Conservation (phyloP, 192 early-diverging fungal genomes). For the Entomortierella chlamydospora region DNA sequence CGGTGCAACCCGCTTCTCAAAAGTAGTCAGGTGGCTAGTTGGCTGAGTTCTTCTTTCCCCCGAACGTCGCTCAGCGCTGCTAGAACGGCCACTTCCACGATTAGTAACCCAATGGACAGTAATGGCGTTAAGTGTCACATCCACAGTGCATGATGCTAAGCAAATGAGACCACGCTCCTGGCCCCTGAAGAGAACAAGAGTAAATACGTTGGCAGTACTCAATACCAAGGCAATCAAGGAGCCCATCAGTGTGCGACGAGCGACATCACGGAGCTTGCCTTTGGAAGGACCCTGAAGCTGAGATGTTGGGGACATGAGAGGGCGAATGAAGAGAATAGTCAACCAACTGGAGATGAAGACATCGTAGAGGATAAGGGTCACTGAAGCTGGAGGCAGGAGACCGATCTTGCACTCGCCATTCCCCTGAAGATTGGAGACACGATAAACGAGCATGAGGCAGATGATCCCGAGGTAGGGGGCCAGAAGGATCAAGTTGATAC, state of each 20-base stretch:
- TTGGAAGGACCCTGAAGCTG: conserved; percentile 45
- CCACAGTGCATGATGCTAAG: conserved; percentile 59
- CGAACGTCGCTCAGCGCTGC: conserved; percentile 8
- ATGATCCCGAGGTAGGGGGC: conserved; percentile 37
- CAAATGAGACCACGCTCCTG: conserved; percentile 60
- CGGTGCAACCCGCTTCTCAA: conserved; percentile 40
- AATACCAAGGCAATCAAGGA: conserved; percentile 55
- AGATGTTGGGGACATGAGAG: conserved; percentile 45
- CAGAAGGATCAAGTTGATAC: conserved; percentile 32
- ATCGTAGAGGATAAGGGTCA: conserved; percentile 45
- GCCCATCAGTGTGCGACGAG: conserved; percentile 56
- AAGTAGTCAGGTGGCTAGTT: not conserved
- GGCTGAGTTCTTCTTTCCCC: not conserved
- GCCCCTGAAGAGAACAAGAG: conserved; percentile 52
- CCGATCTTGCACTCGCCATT: conserved; percentile 40
- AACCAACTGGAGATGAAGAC: conserved; percentile 47
- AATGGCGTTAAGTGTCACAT: conserved; percentile 60
- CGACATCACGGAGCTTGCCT: conserved; percentile 47
- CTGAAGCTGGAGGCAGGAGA: conserved; percentile 36
- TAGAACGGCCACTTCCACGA: conserved; percentile 13
- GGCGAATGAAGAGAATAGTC: conserved; percentile 47
- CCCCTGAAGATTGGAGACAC: conserved; percentile 11
- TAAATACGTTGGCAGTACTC: conserved; percentile 57
- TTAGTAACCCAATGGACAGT: conserved; percentile 62
- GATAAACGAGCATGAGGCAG: conserved; percentile 35